Conservation (phyloP, 345 rosid species). For the Hirschfeldia incana region DNA sequence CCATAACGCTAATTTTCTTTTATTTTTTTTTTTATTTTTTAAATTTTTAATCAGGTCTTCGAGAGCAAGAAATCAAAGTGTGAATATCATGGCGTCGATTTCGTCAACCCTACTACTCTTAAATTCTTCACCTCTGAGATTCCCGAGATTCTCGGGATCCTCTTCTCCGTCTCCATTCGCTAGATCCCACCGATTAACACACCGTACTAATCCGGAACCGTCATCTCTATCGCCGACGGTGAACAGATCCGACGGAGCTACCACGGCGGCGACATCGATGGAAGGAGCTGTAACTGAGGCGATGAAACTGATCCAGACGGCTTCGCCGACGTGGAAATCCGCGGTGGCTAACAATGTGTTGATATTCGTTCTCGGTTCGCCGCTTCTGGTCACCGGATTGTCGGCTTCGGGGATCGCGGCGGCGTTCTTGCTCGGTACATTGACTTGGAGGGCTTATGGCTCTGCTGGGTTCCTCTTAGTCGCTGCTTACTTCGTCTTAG, state of each 20-base stretch:
- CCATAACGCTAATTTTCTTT: neutral
- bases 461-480: conserved; percentile 84
- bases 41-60: neutral
- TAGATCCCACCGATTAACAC: conserved; percentile 26
- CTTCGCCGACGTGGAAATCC: conserved; percentile 81
- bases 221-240: conserved; percentile 30
- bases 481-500: conserved; percentile 70
- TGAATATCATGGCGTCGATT: conserved; percentile 45
- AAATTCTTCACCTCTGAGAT: conserved; percentile 27
- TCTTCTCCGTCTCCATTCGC: conserved; percentile 20
- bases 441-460: conserved; percentile 96
- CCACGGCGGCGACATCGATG: conserved; percentile 36
- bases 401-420: conserved; percentile 76
- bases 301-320: conserved; percentile 51
- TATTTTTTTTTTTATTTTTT: neutral
- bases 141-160: conserved; percentile 13
- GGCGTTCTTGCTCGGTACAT: conserved; percentile 84
- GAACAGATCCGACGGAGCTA: conserved; percentile 29
- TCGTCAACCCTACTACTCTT: conserved; percentile 39
- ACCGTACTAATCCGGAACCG: neutral
- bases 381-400: conserved; percentile 76
- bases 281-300: conserved; percentile 55
- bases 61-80: neutral
- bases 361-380: conserved; percentile 75
- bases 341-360: conserved; percentile 72